A percentile compares a stretch with the other conserved stretches of the same genome.
These are phyloP conservation scores for Fusarium bulbicola DNA, from an alignment of 2,329 filamentous ascomycete genomes.

Conservation along the genomic window DNA sequence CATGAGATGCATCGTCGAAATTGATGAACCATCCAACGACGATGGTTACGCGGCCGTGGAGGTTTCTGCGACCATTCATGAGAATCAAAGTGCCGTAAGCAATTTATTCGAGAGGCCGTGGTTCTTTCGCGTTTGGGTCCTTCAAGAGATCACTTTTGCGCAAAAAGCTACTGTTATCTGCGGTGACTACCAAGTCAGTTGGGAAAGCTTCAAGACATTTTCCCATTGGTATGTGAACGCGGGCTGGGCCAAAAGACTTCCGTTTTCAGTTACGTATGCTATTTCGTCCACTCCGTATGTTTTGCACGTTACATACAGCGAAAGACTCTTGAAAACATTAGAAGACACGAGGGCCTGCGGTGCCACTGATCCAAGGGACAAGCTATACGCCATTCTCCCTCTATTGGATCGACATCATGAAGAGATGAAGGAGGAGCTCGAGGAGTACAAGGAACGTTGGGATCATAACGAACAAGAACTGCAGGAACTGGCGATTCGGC, in stretches of 20 bases:
- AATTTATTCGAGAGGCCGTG: not conserved
- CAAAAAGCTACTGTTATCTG: not conserved
- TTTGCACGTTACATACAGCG: not conserved
- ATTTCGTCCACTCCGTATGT: not conserved
- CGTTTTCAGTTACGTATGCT: not conserved
- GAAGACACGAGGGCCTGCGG: not conserved
- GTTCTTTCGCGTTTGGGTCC: not conserved
- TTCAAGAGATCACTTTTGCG: not conserved
- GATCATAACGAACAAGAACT: not conserved
- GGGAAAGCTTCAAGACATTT: not conserved
- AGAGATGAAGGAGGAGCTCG: not conserved
- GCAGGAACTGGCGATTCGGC: not conserved
- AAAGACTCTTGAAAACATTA: not conserved
- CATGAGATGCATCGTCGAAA: not conserved
- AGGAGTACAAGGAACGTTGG: not conserved
- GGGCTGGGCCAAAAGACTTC: not conserved
- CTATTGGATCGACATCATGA: not conserved
- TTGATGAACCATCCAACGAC: not conserved
- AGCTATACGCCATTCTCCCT: not conserved
- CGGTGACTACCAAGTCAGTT: not conserved
- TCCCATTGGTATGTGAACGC: not conserved
- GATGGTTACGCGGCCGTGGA: not conserved
- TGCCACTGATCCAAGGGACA: not conserved
- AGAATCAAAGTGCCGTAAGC: not conserved
- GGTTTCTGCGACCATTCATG: not conserved